Evolutionary conservation across 805 yeast genomes (phyloP).

Genomic region (Yamadazyma endophytica): DNA sequence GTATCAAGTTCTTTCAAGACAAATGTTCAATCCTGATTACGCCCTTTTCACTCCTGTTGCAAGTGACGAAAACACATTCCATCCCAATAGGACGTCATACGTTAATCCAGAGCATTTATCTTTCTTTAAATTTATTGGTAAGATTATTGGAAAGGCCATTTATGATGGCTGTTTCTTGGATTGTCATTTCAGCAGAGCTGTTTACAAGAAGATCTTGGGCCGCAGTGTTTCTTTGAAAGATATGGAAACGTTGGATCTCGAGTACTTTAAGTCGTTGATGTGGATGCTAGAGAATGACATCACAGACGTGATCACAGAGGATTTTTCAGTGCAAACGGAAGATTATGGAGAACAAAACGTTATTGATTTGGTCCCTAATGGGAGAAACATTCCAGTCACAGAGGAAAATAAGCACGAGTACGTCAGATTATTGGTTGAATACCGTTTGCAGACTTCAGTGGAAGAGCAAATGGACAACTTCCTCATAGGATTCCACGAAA

Average conservation of each 20-base stretch:
- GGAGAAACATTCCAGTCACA: slow-evolving; percentile 79
- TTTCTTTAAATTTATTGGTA: slow-evolving; percentile 90
- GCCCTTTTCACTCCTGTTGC: slow-evolving; percentile 90
- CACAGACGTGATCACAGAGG: slow-evolving; percentile 91
- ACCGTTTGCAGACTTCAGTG: slow-evolving; percentile 77
- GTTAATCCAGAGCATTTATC: slow-evolving; percentile 91
- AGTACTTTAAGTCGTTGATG: slow-evolving; percentile 82
- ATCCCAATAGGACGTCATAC: slow-evolving; percentile 89
- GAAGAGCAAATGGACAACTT: slow-evolving; percentile 84
- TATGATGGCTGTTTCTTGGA: slow-evolving; percentile 82
- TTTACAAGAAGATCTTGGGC: slow-evolving; percentile 81
- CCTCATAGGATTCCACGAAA: slow-evolving; percentile 82
- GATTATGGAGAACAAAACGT: slow-evolving; percentile 88
- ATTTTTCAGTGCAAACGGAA: slow-evolving; percentile 88
- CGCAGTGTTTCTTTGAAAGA: slow-evolving; percentile 81
- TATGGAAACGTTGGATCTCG: slow-evolving; percentile 90
- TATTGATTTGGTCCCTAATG: slow-evolving; percentile 79
- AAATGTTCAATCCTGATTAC: slow-evolving; percentile 94
- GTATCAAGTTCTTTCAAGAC: slow-evolving; percentile 91
- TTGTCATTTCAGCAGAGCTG: slow-evolving; percentile 93
- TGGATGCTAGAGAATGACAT: slow-evolving; percentile 98
- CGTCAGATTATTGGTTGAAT: slow-evolving; percentile 81
- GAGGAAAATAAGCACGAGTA: slow-evolving; percentile 89
- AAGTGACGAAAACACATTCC: slow-evolving; percentile 89
- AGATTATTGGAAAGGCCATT: slow-evolving; percentile 91